Base-by-base conservation (phyloP, 1,139 yeast genomes). In the Pichia terricola region DNA sequence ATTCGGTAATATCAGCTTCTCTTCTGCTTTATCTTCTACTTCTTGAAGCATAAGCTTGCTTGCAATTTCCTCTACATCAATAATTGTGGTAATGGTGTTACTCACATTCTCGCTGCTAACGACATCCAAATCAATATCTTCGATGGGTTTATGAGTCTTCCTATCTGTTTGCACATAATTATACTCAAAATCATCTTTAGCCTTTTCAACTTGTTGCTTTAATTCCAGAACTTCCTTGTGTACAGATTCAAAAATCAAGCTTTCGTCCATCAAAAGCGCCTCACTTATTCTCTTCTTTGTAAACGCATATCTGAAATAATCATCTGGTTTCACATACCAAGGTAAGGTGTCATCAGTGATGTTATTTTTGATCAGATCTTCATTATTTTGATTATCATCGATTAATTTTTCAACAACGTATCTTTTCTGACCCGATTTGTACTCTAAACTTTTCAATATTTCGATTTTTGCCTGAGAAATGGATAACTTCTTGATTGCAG, bases 371-470 rank as follows among this genome's bases (percentile, higher is more conserved):
- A 44, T 39, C 41, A 37, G 37, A 5, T 30, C 26, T 5, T 41
- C 42, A 25, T 32, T 28, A 6, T 39, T 34, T 8, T 40, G 28
- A 16, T 40, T 43, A 11, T 34, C 33, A 9, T 37, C 48, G 25
- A 47, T 34, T 3, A 51, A 39, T 5, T 47, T 38, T 31, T 39
- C 43, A 33, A 53, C 49, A 2, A 55, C 35, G 7, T 36, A 25
- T 16, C 40, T 50, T 28, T 45, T 44, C 3, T 52, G 45, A 9
- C 56, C 54, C 5, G 55, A 52, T 16, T 58, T 51, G 37, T 50
- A 57, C 16, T 56, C 57, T 3, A 58, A 50, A 3, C 61, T 60
- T 8, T 53, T 56, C n/a, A 59, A 45, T 11, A 59, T 42, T 36
- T 56, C 53, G 27, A 53, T 48, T 41, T 58, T 57, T 8, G 59